Base-by-base conservation (phyloP, 2,329 filamentous ascomycete genomes). In the Sarocladiaceae sp. region DNA sequence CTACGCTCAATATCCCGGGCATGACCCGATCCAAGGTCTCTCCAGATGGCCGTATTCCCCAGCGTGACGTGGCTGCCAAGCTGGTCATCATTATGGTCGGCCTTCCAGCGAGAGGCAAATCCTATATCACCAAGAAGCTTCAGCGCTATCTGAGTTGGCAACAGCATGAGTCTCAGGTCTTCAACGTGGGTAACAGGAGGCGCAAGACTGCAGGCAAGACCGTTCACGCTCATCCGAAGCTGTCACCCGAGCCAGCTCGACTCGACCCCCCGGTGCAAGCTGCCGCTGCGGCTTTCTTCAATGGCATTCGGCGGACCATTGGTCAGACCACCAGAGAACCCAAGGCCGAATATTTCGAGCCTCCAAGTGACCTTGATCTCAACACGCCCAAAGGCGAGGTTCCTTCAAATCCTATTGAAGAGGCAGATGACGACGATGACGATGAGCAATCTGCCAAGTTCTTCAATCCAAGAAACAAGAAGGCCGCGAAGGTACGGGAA, bases 11-110 rank as follows among this genome's bases (percentile, higher is more conserved):
- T 63, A 96, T 98, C 48, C 93, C 93, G 46, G 93, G 93, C 52
- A 82, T 98, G 72, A 98, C 93, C 48, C 85, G 89, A 58, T 97
- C 91, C 48, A 88, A 88, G 59, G 88, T 95, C 40, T 98, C 93
- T 2, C 93, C 93, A 7, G 93, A 98, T 64, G 93, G 93, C 53
- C 82, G 88, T 56, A 98, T 98, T 55, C 85, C 93, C 45, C 83
- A 91, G 59, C 79, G 91, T 58, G 93, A 98, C 74, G 86, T 98
- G 41, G 93, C 90, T 41, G 86, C 93, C 32, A 98, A 98, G 72
- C 74, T 98, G 50, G 88, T 97, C 59, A 95, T 98, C 57, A 82
- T 98, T 62, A 98, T 98, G 93, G 93, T 98, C 48, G 93, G 93
- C 51, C 70, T 98, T 55, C 93, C 93, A 3, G 93, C 93, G 9